Evolutionary conservation across 495 filamentous ascomycete genomes (phyloP).

Genomic region (Sabuloglossum arenarium): DNA sequence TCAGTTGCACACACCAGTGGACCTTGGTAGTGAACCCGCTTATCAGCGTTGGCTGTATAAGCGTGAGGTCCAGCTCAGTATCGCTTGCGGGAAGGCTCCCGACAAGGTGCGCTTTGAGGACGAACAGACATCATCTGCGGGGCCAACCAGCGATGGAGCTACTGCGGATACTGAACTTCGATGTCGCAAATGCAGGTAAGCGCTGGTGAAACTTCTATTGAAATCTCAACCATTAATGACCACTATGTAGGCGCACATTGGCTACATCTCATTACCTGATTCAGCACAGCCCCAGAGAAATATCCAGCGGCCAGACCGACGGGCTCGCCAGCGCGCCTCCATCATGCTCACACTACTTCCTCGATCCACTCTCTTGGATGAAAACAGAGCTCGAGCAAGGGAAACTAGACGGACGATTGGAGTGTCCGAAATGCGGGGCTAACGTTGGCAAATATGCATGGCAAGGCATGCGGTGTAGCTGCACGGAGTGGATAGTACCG

Average conservation of each 20-base stretch:
- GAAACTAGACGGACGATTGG: constrained; percentile 58
- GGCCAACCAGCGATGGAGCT: neutral
- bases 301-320: neutral
- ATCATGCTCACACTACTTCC: constrained; percentile 63
- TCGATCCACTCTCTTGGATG: constrained; percentile 93
- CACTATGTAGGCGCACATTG: constrained; percentile 29
- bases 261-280: constrained; percentile 42
- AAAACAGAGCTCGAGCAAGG: constrained; percentile 53
- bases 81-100: constrained; percentile 48
- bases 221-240: neutral
- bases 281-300: constrained; percentile 22
- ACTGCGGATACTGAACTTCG: constrained; percentile 22
- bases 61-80: constrained; percentile 51
- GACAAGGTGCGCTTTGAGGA: constrained; percentile 69
- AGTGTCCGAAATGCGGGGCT: constrained; percentile 62
- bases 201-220: neutral
- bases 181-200: constrained; percentile 32
- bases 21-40: constrained; percentile 41
- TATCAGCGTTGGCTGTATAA: constrained; percentile 86
- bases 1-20: constrained; percentile 51
- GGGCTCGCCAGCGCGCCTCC: constrained; percentile 4
- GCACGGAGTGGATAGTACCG: constrained; percentile 77
- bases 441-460: constrained; percentile 87
- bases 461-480: constrained; percentile 88
- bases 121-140: constrained; percentile 25